Base-by-base conservation (phyloP, 1,284 basidiomycete genomes). In the Sphagnurus paluster region DNA sequence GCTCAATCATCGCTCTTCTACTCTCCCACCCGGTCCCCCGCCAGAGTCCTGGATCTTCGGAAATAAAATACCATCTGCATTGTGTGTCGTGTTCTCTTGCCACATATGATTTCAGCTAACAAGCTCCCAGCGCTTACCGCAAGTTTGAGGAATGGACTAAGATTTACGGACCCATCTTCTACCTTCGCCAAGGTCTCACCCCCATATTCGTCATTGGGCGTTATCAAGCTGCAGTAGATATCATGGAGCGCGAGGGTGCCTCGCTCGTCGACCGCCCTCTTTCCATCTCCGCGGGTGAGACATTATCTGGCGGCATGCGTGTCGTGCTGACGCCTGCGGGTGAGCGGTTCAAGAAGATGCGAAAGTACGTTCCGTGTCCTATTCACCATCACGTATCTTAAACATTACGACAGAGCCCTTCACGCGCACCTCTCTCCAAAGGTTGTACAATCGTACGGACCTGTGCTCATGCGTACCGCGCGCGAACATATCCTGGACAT, bases 201-300 rank as follows among this genome's bases (percentile, higher is more conserved):
- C 65, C 61, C 6, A 61, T 65, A 29, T 57, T 75, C 44, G 64
- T 75, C 33, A 62, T 75, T 21, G 72, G 72, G 0, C 65, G 73
- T 1, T 49, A 67, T 20, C 64, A 79, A 57, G 75, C 74, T 14
- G 77, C 79, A 0, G 66, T 75, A 0, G 74, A 79, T 5, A 69
- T 81, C 43, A 68, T 82, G 69, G 79, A 81, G 58, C 76, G 76
- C 50, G 70, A 79, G 43, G 76, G 77, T 0, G 72, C 71, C 0
- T 56, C 55, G 5, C 66, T 75, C 11, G 70, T 70, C 0, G 79
- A 82, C 53, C 57, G 79, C 20, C 79, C 79, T 1, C 55, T 59
- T 1, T 69, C 67, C 3, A 72, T 80, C 8, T 68, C 77, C 2
- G 78, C 70, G 0, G 71, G 72, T 4, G 75, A 78, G 34, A 72